phyloP scores from a whole-genome alignment of 2,329 filamentous ascomycete genomes.

The Pseudocercospora macadamiae region DNA sequence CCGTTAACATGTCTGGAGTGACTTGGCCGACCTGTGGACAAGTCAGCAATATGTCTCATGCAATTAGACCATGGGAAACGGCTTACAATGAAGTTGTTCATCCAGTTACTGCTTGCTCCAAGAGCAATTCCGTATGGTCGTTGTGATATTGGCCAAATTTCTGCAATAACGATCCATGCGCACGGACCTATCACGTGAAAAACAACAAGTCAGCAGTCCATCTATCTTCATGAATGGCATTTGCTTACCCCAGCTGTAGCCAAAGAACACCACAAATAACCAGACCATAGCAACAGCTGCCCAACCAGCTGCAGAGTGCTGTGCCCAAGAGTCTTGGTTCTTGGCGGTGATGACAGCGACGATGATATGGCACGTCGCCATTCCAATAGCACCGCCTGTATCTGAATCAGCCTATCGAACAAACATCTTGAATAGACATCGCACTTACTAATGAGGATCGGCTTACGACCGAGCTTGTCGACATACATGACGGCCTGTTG shows the following conservation, averaged over 20 bases:
- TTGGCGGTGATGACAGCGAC: constrained; percentile 64
- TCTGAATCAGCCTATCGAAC: neutral
- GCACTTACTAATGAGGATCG: constrained; percentile 36
- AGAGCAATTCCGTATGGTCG: constrained; percentile 72
- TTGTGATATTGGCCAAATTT: constrained; percentile 73
- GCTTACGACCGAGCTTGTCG: constrained; percentile 56
- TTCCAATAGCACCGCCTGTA: constrained; percentile 37
- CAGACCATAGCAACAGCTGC: constrained; percentile 70
- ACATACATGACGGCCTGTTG: constrained; percentile 60
- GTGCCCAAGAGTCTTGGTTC: constrained; percentile 61
- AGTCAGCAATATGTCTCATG: neutral
- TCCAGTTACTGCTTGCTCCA: constrained; percentile 56
- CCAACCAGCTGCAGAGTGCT: constrained; percentile 68
- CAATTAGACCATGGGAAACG: neutral
- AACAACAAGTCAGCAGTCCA: neutral
- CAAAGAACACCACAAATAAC: constrained; percentile 76
- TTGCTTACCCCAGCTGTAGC: constrained; percentile 54
- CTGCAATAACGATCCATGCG: constrained; percentile 69
- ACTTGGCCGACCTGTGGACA: constrained; percentile 62
- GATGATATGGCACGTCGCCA: constrained; percentile 55
- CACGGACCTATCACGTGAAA: constrained; percentile 74
- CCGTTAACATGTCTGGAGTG: constrained; percentile 67
- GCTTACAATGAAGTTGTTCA: constrained; percentile 37
- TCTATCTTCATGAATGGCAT: constrained; percentile 39
- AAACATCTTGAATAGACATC: neutral